These are phyloP conservation scores for Cyberlindnera suaveolens DNA, from an alignment of 805 yeast species.

Conservation along the genomic window DNA sequence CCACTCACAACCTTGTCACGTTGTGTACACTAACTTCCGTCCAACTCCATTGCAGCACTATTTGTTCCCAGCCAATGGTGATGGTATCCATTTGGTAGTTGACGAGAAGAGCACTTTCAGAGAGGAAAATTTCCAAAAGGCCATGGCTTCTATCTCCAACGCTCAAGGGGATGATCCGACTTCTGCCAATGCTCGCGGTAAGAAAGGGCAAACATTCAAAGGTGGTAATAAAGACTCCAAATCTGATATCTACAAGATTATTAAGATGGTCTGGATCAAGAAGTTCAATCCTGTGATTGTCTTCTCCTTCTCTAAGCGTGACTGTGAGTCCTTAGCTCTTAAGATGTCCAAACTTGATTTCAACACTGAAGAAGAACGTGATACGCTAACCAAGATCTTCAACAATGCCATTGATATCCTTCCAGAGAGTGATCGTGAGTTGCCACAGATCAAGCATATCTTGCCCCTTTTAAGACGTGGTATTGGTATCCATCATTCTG, in stretches of 20 bases:
- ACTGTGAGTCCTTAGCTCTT: slow-evolving; percentile 89
- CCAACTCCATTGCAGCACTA: slow-evolving; percentile 99
- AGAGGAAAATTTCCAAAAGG: slow-evolving; percentile 97
- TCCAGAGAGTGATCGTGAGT: slow-evolving; percentile 84
- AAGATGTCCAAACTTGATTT: slow-evolving; percentile 95
- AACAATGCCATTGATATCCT: slow-evolving; percentile 82
- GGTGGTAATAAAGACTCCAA: slow-evolving; percentile 74
- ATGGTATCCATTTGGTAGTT: slow-evolving; percentile 94
- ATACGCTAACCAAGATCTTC: slow-evolving; percentile 83
- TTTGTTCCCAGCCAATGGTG: slow-evolving; percentile 96
- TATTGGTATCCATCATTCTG: slow-evolving; percentile 98
- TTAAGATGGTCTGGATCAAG: slow-evolving; percentile 96
- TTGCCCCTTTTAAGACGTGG: slow-evolving; percentile 88
- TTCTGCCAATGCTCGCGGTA: slow-evolving; percentile 55
- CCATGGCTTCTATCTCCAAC: slow-evolving; percentile 89
- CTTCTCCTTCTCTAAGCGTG: slow-evolving; percentile 95
- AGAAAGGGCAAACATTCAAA: slow-evolving; percentile 75
- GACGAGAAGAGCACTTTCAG: slow-evolving; percentile 95
- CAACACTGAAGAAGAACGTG: slow-evolving; percentile 90
- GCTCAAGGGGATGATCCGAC: slow-evolving; percentile 80
- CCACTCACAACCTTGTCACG: slow-evolving; percentile 95
- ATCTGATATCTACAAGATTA: slow-evolving; percentile 92
- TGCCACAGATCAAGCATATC: slow-evolving; percentile 92
- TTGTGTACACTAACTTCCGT: slow-evolving; percentile 96
- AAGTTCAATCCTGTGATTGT: slow-evolving; percentile 97